Evolutionary conservation across 176 grass and related monocot genomes (phyloP).

Genomic region (Zoysia japonica): DNA sequence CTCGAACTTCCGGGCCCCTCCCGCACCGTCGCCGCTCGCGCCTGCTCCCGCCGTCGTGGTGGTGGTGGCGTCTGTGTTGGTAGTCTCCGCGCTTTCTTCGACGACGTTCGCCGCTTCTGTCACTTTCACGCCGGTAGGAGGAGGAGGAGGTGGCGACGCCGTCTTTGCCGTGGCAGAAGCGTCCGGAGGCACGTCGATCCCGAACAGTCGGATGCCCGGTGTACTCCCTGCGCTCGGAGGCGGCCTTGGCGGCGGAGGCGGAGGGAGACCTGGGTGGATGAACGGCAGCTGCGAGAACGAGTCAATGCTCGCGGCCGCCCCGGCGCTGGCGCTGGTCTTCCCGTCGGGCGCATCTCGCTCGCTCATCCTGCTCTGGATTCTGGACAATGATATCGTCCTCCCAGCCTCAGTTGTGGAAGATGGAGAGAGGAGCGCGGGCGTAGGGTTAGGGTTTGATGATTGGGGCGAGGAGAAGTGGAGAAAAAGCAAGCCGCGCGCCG

Average conservation of each 20-base stretch:
- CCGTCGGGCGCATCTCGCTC: conserved; percentile 51
- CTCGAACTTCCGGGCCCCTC: conserved; percentile 54
- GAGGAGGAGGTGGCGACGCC: neutral
- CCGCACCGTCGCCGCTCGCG: neutral
- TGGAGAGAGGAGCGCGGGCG: too few relatives aligned
- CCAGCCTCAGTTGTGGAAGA: too few relatives aligned
- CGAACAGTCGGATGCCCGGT: conserved; percentile 66
- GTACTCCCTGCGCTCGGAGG: neutral
- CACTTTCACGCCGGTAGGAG: neutral
- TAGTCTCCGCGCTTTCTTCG: conserved; percentile 28
- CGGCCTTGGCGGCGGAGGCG: too few relatives aligned
- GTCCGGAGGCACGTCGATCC: conserved; percentile 63
- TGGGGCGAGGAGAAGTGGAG: too few relatives aligned
- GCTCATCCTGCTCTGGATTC: conserved; percentile 45
- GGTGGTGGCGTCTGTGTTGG: neutral
- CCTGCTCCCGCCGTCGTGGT: neutral
- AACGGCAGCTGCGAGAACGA: conserved; percentile 82
- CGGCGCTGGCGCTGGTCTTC: neutral
- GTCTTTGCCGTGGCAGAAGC: neutral
- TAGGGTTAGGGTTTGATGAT: too few relatives aligned
- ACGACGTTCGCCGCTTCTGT: neutral
- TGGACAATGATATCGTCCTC: too few relatives aligned
- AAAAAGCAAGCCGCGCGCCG: too few relatives aligned
- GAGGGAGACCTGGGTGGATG: conserved; percentile 25
- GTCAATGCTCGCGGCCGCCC: conserved; percentile 47